Percentiles rank a stretch among this genome's conserved stretches.
These are phyloP conservation scores for Forsythia suspensa DNA, from an alignment of 257 asterid species.

Conservation along the genomic window DNA sequence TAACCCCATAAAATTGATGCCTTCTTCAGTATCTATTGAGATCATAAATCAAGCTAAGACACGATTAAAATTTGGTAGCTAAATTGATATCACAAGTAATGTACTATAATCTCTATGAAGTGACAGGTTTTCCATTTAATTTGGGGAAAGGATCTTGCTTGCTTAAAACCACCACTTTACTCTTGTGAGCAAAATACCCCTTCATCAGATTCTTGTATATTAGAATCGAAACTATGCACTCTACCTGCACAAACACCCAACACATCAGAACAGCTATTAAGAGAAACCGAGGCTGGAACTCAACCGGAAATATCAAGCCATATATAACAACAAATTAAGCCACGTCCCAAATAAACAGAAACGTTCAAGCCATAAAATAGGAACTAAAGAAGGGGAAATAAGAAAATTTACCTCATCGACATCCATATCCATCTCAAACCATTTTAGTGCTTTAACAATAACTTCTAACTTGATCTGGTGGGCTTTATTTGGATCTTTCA, in stretches of 20 bases:
- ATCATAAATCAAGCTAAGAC: not conserved
- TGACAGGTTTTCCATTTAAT: slow-evolving; percentile 79
- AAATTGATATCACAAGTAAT: too few relatives aligned
- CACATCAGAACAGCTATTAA: not conserved
- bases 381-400: not conserved
- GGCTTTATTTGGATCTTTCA: slow-evolving; percentile 77
- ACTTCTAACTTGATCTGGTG: slow-evolving; percentile 91
- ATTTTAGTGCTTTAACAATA: slow-evolving; percentile 79
- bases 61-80: too few relatives aligned
- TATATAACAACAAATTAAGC: not conserved
- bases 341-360: not conserved
- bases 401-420: slow-evolving; percentile 72
- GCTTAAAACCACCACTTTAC: slow-evolving; percentile 89
- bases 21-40: not conserved
- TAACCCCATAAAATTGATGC: not conserved
- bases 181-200: slow-evolving; percentile 97
- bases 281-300: not conserved
- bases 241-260: slow-evolving; percentile 57
- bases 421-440: slow-evolving; percentile 93
- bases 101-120: slow-evolving; percentile 34
- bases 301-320: not conserved
- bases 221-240: slow-evolving; percentile 85
- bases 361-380: not conserved
- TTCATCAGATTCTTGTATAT: slow-evolving; percentile 86
- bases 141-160: slow-evolving; percentile 97